Evolutionary conservation across 169 alveolate species (phyloP).

Genomic region (Plasmodium coatneyi): DNA sequence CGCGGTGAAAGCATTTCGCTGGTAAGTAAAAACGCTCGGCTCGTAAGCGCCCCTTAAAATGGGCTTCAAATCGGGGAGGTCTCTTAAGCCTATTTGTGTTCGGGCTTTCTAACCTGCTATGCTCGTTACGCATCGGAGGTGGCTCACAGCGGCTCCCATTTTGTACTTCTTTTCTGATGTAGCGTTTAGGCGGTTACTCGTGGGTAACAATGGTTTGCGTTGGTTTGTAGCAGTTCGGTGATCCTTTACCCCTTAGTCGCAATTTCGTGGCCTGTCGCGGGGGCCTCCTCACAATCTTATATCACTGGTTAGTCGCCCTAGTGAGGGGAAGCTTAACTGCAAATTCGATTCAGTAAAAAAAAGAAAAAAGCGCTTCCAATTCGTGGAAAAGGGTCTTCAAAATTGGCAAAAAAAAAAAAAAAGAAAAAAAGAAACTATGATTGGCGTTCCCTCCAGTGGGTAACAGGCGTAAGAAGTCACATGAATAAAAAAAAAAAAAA

Average conservation of each 20-base stretch:
- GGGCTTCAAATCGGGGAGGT: too few relatives aligned
- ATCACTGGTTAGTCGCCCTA: not conserved
- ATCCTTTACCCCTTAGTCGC: not conserved
- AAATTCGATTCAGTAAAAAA: not conserved
- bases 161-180: not conserved
- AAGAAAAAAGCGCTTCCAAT: not conserved
- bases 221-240: not conserved
- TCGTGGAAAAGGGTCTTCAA: not conserved
- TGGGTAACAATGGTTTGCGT: not conserved
- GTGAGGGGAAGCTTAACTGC: not conserved
- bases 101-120: conserved; percentile 36
- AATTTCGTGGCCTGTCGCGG: not conserved
- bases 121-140: conserved; percentile 33
- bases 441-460: not conserved
- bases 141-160: conserved; percentile 50
- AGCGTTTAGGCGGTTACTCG: not conserved
- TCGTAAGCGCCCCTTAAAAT: not conserved
- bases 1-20: not conserved
- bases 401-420: not conserved
- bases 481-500: not conserved
- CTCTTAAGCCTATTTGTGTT: not conserved
- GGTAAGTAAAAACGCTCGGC: too few relatives aligned
- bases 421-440: not conserved
- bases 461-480: not conserved
- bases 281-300: not conserved